Conservation (phyloP, 2,329 filamentous ascomycete species). For the Aspergillus bombycis region DNA sequence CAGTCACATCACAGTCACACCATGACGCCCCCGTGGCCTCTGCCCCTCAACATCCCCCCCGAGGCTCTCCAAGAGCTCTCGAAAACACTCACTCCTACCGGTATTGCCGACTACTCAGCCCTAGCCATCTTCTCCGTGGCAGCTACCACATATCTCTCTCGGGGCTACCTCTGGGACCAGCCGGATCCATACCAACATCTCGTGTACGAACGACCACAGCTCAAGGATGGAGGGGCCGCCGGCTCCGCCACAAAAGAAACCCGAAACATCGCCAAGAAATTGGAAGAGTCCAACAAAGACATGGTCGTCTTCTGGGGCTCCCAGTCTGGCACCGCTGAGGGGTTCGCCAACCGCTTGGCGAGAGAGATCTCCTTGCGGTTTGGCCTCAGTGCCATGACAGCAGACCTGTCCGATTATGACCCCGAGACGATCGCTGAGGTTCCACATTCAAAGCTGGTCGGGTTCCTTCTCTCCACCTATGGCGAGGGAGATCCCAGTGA, state of each 20-base stretch:
- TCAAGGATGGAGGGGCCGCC: constrained; percentile 33
- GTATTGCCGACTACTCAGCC: constrained; percentile 39
- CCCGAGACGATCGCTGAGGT: constrained; percentile 81
- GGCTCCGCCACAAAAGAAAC: constrained; percentile 37
- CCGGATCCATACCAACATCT: constrained; percentile 55
- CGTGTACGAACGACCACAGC: constrained; percentile 54
- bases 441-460: constrained; percentile 78
- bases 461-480: constrained; percentile 92
- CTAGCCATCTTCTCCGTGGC: constrained; percentile 41
- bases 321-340: constrained; percentile 91
- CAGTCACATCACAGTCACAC: background rate
- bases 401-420: constrained; percentile 91
- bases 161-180: constrained; percentile 51
- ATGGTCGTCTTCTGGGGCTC: constrained; percentile 94
- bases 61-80: constrained; percentile 24
- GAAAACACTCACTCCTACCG: constrained; percentile 24
- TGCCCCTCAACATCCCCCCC: constrained; percentile 15
- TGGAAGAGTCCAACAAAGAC: constrained; percentile 58
- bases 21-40: constrained; percentile 4
- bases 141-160: constrained; percentile 45
- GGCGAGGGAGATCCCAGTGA: constrained; percentile 95
- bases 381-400: constrained; percentile 91
- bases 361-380: constrained; percentile 91
- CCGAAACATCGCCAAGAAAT: constrained; percentile 50
- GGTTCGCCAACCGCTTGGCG: constrained; percentile 85